These are phyloP conservation scores for Penicillium arizonense DNA, from an alignment of 495 filamentous ascomycete species.

Conservation along the genomic window DNA sequence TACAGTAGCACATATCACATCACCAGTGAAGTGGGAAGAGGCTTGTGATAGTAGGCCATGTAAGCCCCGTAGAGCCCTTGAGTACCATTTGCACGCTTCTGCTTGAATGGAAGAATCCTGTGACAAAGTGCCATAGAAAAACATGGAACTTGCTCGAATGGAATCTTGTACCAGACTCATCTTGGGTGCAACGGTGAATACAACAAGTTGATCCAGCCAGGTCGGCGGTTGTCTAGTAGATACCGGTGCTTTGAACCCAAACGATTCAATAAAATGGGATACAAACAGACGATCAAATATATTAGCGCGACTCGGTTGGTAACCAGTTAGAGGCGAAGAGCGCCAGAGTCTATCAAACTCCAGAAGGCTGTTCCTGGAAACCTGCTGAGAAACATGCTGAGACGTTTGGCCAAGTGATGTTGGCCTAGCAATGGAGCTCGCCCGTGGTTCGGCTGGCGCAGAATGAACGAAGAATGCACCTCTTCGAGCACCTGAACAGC, in stretches of 20 bases:
- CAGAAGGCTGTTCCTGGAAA: too few relatives aligned
- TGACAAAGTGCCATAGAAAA: slow-evolving; percentile 13
- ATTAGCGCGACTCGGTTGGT: not conserved
- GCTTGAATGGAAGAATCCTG: slow-evolving; percentile 12
- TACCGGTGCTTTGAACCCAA: slow-evolving; percentile 7
- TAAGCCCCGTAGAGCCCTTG: slow-evolving; percentile 8
- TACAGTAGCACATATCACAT: slow-evolving; percentile 10
- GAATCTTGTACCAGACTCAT: slow-evolving; percentile 3
- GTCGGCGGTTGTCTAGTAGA: not conserved
- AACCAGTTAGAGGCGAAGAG: not conserved
- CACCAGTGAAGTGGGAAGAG: not conserved
- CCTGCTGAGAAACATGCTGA: too few relatives aligned
- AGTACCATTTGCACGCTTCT: slow-evolving; percentile 17
- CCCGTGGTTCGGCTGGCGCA: not conserved
- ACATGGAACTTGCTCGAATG: slow-evolving; percentile 12
- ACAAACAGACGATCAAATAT: slow-evolving; percentile 18
- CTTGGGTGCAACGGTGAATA: not conserved
- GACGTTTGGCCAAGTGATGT: too few relatives aligned
- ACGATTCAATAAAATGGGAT: slow-evolving; percentile 20
- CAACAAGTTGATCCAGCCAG: slow-evolving; percentile 9
- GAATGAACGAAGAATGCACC: slow-evolving; percentile 11
- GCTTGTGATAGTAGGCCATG: slow-evolving; percentile 2
- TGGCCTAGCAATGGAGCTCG: too few relatives aligned
- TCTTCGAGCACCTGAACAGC: slow-evolving; percentile 10
- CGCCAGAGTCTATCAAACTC: too few relatives aligned